These are phyloP conservation scores for Cyclotella cryptica DNA, from an alignment of 108 stramenopile species.

Conservation along the genomic window DNA sequence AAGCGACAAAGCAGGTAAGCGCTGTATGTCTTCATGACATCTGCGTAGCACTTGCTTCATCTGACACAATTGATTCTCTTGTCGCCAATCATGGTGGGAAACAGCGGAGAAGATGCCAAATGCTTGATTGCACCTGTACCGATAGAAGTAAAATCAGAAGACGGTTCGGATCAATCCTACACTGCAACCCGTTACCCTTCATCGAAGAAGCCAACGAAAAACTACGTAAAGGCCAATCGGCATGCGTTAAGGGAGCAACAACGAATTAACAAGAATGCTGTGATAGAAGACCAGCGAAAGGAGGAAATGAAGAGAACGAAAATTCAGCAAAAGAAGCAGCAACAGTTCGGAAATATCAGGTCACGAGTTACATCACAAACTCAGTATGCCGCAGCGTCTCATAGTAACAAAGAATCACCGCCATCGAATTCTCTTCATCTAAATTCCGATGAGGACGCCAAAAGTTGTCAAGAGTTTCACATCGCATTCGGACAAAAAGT, in stretches of 20 bases:
- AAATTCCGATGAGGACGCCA: background rate
- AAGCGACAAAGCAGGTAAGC: slow-evolving; percentile 39
- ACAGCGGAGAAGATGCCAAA: slow-evolving; percentile 44
- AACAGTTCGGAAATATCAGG: slow-evolving; percentile 40
- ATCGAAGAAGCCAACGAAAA: slow-evolving; percentile 27
- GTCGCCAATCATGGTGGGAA: background rate
- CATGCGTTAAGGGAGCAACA: slow-evolving; percentile 41
- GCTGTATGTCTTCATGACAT: background rate
- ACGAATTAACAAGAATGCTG: slow-evolving; percentile 32
- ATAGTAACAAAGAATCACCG: background rate
- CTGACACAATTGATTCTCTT: background rate
- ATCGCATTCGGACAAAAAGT: slow-evolving; percentile 39
- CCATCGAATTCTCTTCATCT: background rate
- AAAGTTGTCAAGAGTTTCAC: slow-evolving; percentile 14
- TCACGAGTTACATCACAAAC: slow-evolving; percentile 32
- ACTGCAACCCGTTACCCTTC: slow-evolving; percentile 20
- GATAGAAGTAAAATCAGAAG: slow-evolving; percentile 20
- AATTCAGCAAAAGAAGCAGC: slow-evolving; percentile 46
- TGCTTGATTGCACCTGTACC: slow-evolving; percentile 31
- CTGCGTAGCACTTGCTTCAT: background rate
- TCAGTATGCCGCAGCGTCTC: background rate
- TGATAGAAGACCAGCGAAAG: slow-evolving; percentile 25
- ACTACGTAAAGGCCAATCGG: slow-evolving; percentile 34
- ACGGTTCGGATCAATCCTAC: slow-evolving; percentile 4
- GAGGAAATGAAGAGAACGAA: slow-evolving; percentile 42